Percentiles rank a stretch among this genome's conserved stretches.
Evolutionary conservation across 495 filamentous ascomycete genomes (phyloP).

Genomic region (Gamarada debralockiae): DNA sequence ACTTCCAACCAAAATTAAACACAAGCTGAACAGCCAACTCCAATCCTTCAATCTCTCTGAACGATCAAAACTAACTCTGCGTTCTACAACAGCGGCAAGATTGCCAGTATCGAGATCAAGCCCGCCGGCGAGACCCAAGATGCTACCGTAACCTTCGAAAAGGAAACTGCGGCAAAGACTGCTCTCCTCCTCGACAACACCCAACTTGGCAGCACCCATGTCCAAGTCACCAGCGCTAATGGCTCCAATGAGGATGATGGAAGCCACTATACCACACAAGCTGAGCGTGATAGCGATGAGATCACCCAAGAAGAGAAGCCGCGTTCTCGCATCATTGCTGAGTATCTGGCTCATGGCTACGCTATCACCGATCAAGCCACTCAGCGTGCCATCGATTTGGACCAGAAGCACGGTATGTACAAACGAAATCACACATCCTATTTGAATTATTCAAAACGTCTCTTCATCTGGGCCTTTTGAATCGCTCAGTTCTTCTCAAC

Average conservation of each 20-base stretch:
- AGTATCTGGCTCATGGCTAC: slow-evolving; percentile 95
- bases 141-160: slow-evolving; percentile 92
- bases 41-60: no score
- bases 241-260: slow-evolving; percentile 63
- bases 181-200: slow-evolving; percentile 96
- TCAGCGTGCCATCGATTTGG: slow-evolving; percentile 79
- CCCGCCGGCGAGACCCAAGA: slow-evolving; percentile 63
- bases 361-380: slow-evolving; percentile 79
- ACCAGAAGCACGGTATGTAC: slow-evolving; percentile 72
- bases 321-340: slow-evolving; percentile 83
- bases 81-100: slow-evolving; percentile 72
- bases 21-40: no score
- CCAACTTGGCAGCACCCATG: slow-evolving; percentile 75
- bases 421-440: no score
- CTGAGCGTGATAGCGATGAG: slow-evolving; percentile 57
- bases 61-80: no score
- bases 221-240: slow-evolving; percentile 67
- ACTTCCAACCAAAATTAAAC: no score
- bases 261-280: slow-evolving; percentile 37
- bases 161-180: slow-evolving; percentile 91
- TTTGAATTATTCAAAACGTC: no score
- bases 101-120: slow-evolving; percentile 73
- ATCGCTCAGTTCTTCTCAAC: no score
- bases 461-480: no score
- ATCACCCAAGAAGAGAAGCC: slow-evolving; percentile 95